phyloP scores from a whole-genome alignment of 768 basidiomycete genomes.

The Leccinum subgranulosum region DNA sequence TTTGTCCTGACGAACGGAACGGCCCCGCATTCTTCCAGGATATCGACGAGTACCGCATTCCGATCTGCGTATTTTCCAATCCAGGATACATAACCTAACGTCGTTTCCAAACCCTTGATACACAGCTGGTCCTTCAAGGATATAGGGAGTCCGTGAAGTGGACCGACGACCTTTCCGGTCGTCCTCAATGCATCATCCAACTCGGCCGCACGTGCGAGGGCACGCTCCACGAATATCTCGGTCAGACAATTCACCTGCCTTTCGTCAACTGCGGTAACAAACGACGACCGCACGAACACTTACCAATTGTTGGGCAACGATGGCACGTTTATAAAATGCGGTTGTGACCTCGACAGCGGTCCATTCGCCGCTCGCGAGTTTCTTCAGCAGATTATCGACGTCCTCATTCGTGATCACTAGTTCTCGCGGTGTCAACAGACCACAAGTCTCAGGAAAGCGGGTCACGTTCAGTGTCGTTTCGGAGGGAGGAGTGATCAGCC shows the following conservation, averaged over 20 bases:
- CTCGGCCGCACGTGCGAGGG: conserved; percentile 57
- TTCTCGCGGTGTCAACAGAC: conserved; percentile 54
- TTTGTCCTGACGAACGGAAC: conserved; percentile 72
- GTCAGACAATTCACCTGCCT: conserved; percentile 75
- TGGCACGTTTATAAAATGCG: conserved; percentile 75
- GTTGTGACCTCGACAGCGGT: conserved; percentile 65
- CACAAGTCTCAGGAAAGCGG: conserved; percentile 51
- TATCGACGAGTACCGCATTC: conserved; percentile 62
- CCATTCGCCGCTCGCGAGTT: conserved; percentile 53
- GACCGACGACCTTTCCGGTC: conserved; percentile 67
- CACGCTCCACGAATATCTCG: conserved; percentile 77
- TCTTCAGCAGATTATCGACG: conserved; percentile 46
- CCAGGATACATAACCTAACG: conserved; percentile 76
- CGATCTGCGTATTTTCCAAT: conserved; percentile 56
- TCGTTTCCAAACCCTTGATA: conserved; percentile 66
- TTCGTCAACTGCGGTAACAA: background rate
- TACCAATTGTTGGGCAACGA: conserved; percentile 77
- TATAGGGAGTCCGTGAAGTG: conserved; percentile 72
- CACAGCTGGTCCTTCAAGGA: conserved; percentile 74
- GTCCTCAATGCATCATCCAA: conserved; percentile 59
- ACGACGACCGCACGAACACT: conserved; percentile 11
- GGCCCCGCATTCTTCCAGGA: conserved; percentile 66
- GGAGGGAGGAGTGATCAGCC: conserved; percentile 53
- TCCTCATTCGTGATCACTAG: conserved; percentile 56
- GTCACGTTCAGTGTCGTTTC: conserved; percentile 50